phyloP scores from a whole-genome alignment of 179 eudicot genomes.

The Patellifolia procumbens region DNA sequence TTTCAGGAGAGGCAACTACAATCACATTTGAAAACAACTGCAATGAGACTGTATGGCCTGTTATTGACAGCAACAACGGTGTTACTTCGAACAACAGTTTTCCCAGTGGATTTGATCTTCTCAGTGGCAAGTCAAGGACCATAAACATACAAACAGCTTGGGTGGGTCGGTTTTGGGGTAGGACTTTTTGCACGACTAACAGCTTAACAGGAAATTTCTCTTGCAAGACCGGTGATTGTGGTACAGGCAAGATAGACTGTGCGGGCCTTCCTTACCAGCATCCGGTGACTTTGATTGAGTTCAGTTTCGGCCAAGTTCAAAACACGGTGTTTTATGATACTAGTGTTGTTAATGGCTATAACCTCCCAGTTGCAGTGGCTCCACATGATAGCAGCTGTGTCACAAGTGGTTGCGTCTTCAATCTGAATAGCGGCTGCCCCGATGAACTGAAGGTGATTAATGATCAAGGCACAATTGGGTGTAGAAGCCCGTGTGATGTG shows the following conservation, averaged over 20 bases:
- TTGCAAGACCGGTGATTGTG: slow-evolving; percentile 18
- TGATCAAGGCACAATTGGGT: slow-evolving; percentile 4
- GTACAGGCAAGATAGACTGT: slow-evolving; percentile 12
- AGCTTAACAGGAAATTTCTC: slow-evolving; percentile 8
- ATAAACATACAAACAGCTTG: not conserved
- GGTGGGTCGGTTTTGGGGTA: slow-evolving; percentile 1
- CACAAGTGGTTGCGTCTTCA: slow-evolving; percentile 26
- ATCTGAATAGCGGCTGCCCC: slow-evolving; percentile 12
- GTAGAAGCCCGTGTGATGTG: slow-evolving; percentile 28
- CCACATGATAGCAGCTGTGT: slow-evolving; percentile 13
- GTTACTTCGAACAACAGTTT: not conserved
- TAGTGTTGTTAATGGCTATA: slow-evolving; percentile 31
- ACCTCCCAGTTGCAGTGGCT: slow-evolving; percentile 22
- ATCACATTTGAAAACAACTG: slow-evolving; percentile 18
- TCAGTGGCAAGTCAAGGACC: not conserved
- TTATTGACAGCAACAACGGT: not conserved
- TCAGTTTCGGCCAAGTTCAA: not conserved
- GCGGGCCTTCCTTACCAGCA: not conserved
- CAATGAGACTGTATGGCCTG: slow-evolving; percentile 19
- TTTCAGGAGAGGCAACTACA: slow-evolving; percentile 6
- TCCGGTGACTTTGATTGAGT: not conserved
- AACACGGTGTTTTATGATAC: not conserved
- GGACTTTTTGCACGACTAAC: slow-evolving; percentile 7
- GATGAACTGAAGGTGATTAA: slow-evolving; percentile 6
- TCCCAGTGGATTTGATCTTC: not conserved